These are phyloP conservation scores for Wickerhamiella australiensis DNA, from an alignment of 805 yeast genomes.

Conservation along the genomic window DNA sequence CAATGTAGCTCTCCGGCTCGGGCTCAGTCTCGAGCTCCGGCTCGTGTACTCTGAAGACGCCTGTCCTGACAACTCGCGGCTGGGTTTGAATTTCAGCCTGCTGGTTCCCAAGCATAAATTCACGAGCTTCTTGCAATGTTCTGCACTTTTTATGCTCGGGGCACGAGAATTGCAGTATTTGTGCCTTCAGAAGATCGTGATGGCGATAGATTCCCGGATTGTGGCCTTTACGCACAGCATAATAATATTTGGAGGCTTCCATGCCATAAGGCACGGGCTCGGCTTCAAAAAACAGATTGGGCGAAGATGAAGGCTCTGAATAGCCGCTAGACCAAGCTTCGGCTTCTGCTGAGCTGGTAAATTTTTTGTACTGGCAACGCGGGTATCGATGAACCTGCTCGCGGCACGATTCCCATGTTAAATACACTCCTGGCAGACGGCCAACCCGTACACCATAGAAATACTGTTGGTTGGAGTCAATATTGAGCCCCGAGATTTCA, in stretches of 20 bases:
- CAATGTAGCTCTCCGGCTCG: not conserved
- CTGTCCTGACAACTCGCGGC: not conserved
- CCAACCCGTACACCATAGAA: not conserved
- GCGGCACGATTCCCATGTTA: not conserved
- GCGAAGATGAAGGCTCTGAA: too few relatives aligned
- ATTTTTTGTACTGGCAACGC: not conserved
- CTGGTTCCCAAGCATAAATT: not conserved
- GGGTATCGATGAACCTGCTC: not conserved
- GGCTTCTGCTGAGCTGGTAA: not conserved
- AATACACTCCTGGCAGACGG: not conserved
- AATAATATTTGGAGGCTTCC: too few relatives aligned
- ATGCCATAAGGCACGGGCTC: too few relatives aligned
- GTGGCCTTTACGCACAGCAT: too few relatives aligned
- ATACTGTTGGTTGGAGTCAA: not conserved
- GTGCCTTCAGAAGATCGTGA: too few relatives aligned
- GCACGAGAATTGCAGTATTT: too few relatives aligned
- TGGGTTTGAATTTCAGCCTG: not conserved
- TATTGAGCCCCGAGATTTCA: not conserved
- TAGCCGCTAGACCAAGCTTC: not conserved
- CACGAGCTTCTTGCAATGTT: too few relatives aligned
- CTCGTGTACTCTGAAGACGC: not conserved
- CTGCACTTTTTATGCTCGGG: too few relatives aligned
- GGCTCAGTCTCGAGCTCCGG: not conserved
- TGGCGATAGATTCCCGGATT: too few relatives aligned
- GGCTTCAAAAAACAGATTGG: too few relatives aligned